A percentile compares a stretch with the other conserved stretches of the same genome.
Evolutionary conservation across 2,329 filamentous ascomycete species (phyloP).

Genomic region (Thielaviopsis euricoi): DNA sequence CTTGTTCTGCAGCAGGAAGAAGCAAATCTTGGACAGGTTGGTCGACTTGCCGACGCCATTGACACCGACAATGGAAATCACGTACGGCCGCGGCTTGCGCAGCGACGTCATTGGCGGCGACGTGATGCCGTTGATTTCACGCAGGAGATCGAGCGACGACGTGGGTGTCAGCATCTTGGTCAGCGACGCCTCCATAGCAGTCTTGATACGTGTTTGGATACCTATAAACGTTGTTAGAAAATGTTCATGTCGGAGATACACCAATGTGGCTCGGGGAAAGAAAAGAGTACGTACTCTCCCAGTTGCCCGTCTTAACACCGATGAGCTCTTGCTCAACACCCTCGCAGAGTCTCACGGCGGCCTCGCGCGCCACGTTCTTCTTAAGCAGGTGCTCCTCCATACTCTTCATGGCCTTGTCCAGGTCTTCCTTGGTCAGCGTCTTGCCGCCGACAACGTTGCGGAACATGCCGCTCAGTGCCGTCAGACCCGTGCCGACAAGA

Average conservation of each 20-base stretch:
- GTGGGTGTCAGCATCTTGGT: constrained; percentile 94
- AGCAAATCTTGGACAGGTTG: constrained; percentile 94
- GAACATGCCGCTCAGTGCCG: constrained; percentile 75
- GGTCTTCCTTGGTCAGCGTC: constrained; percentile 70
- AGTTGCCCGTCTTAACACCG: constrained; percentile 79
- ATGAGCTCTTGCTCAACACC: constrained; percentile 81
- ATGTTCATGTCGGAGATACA: not conserved
- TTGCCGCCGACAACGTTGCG: constrained; percentile 92
- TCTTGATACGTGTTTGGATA: constrained; percentile 66
- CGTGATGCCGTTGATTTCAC: constrained; percentile 72
- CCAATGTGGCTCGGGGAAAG: not conserved
- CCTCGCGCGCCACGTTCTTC: constrained; percentile 94
- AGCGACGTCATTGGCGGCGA: constrained; percentile 47
- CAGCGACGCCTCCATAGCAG: constrained; percentile 81
- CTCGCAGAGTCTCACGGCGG: constrained; percentile 76
- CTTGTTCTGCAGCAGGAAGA: constrained; percentile 93
- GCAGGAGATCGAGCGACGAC: constrained; percentile 81
- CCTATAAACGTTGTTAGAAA: constrained; percentile 20
- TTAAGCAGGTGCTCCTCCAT: constrained; percentile 91
- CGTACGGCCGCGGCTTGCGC: constrained; percentile 62
- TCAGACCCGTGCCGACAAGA: constrained; percentile 63
- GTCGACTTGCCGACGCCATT: constrained; percentile 98
- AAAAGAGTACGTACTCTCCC: constrained; percentile 43
- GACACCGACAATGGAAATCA: constrained; percentile 95
- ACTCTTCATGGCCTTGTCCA: constrained; percentile 81